These are phyloP conservation scores for Pseudocercospora macadamiae DNA, from an alignment of 2,329 filamentous ascomycete species.

Conservation along the genomic window DNA sequence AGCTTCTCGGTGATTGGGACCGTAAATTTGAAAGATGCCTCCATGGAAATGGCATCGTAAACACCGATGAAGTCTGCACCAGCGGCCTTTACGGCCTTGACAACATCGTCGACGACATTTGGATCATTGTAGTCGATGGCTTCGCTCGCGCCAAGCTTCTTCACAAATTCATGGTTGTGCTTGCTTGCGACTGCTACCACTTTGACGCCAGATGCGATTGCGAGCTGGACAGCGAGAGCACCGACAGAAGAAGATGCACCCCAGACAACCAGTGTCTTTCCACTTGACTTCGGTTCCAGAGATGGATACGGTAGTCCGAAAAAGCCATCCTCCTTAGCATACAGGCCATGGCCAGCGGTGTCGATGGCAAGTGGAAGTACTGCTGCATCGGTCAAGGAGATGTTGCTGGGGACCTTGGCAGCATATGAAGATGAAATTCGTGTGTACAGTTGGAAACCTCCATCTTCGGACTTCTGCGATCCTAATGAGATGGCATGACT, in stretches of 20 bases:
- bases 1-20: conserved; percentile 35
- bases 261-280: conserved; percentile 46
- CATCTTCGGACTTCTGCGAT: conserved; percentile 29
- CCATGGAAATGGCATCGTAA: conserved; percentile 43
- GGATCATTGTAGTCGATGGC: conserved; percentile 40
- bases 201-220: conserved; percentile 39
- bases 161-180: conserved; percentile 39
- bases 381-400: conserved; percentile 44
- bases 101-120: conserved; percentile 42
- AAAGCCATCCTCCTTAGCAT: conserved; percentile 37
- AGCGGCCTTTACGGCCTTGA: conserved; percentile 41
- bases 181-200: conserved; percentile 39
- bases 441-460: conserved; percentile 42
- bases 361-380: conserved; percentile 51
- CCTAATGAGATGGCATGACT: conserved; percentile 31
- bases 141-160: conserved; percentile 34
- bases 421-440: conserved; percentile 35
- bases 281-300: conserved; percentile 34
- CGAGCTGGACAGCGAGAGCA: conserved; percentile 39
- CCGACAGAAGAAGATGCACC: conserved; percentile 44
- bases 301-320: conserved; percentile 46
- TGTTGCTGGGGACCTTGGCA: conserved; percentile 43
- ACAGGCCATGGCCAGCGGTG: conserved; percentile 49
- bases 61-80: conserved; percentile 47
- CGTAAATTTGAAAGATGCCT: conserved; percentile 28